phyloP scores from a whole-genome alignment of 1,284 basidiomycete species.

The Xerocomus subilludens region DNA sequence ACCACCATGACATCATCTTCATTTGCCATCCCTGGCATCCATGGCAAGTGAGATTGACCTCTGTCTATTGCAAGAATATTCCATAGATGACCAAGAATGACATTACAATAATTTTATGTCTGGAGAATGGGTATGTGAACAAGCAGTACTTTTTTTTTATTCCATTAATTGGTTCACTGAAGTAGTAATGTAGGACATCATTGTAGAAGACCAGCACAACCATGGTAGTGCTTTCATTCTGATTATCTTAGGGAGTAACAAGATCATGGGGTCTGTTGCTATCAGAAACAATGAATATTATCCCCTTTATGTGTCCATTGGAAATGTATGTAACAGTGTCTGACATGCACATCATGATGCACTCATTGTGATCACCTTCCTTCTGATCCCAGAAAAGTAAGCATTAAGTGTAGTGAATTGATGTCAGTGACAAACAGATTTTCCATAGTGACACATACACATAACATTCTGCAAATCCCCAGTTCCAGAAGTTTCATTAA shows the following conservation, averaged over 20 bases:
- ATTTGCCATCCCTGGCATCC: neutral
- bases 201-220: slow-evolving; percentile 36
- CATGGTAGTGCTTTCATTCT: slow-evolving; percentile 37
- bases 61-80: slow-evolving; percentile 43
- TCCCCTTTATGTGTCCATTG: slow-evolving; percentile 50
- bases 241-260: slow-evolving; percentile 42
- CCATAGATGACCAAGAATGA: slow-evolving; percentile 19
- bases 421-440: neutral
- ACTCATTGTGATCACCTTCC: slow-evolving; percentile 48
- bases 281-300: slow-evolving; percentile 55
- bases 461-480: neutral
- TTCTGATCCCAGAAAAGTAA: slow-evolving; percentile 51
- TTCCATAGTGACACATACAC: neutral
- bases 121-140: slow-evolving; percentile 54
- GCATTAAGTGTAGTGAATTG: neutral
- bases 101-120: slow-evolving; percentile 54
- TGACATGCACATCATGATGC: slow-evolving; percentile 48
- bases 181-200: slow-evolving; percentile 27
- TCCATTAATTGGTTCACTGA: neutral
- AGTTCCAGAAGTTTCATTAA: neutral
- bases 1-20: neutral
- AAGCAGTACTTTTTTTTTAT: slow-evolving; percentile 42
- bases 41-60: slow-evolving; percentile 48
- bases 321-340: slow-evolving; percentile 51
- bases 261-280: slow-evolving; percentile 55